phyloP scores from a whole-genome alignment of 139 green algal species.

The Chlamydomonas sp. region DNA sequence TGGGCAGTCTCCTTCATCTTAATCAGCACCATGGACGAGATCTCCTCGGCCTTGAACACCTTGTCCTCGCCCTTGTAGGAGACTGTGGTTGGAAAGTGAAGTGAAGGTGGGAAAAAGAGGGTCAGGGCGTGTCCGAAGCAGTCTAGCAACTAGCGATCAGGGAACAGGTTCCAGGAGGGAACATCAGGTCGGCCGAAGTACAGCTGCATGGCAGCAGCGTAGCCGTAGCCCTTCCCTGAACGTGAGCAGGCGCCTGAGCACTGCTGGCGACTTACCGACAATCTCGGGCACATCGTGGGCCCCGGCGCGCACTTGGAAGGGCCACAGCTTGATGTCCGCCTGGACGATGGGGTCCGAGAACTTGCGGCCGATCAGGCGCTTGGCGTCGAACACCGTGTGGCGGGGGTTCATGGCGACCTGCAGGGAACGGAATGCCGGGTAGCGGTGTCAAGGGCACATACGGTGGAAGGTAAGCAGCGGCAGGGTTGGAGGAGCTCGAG shows the following conservation, averaged over 20 bases:
- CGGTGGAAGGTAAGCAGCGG: background rate
- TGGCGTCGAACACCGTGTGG: conserved; percentile 99
- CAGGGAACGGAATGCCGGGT: background rate
- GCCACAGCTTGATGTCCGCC: conserved; percentile 93
- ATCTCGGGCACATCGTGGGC: conserved; percentile 47
- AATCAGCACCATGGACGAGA: conserved; percentile 95
- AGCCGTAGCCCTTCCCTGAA: too few species aligned
- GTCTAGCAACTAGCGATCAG: too few species aligned
- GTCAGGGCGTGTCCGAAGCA: background rate
- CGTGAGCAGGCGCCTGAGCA: too few species aligned
- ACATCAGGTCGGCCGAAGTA: too few species aligned
- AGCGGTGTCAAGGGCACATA: background rate
- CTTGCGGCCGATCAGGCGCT: conserved; percentile 95
- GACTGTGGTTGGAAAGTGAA: conserved; percentile 67
- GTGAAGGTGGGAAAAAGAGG: background rate
- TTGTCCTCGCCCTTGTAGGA: conserved; percentile 96
- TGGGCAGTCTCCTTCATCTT: conserved; percentile 98
- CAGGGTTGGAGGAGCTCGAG: too few species aligned
- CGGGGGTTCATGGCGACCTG: conserved; percentile 38
- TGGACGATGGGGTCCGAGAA: conserved; percentile 75
- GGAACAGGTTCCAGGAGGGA: too few species aligned
- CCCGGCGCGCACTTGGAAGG: conserved; percentile 72
- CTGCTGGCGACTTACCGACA: conserved; percentile 22
- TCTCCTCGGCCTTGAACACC: conserved; percentile 94
- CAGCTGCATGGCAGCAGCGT: too few species aligned